phyloP scores from a whole-genome alignment of 208 protist species.

The Wallacemonas rigidus region DNA sequence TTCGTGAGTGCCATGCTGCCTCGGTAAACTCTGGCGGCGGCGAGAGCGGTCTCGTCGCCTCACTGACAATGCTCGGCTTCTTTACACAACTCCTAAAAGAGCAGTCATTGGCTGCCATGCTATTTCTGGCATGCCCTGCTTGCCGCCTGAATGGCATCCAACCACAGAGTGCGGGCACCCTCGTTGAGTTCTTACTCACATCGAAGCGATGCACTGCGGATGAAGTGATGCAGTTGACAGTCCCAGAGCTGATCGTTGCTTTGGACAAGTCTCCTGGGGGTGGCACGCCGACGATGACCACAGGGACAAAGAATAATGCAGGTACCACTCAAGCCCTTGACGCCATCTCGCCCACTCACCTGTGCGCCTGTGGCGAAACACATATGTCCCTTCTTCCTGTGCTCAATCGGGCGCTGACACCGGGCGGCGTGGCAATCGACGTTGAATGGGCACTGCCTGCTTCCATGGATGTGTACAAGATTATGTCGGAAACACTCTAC shows the following conservation, averaged over 20 bases:
- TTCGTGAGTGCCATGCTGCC: constrained; percentile 37
- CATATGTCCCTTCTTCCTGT: constrained; percentile 22
- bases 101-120: constrained; percentile 15
- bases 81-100: constrained; percentile 20
- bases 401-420: background rate
- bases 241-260: constrained; percentile 1
- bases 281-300: background rate
- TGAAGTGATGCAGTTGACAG: constrained; percentile 4
- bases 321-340: too few relatives aligned
- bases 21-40: constrained; percentile 19
- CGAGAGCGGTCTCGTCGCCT: background rate
- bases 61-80: constrained; percentile 24
- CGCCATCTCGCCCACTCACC: background rate
- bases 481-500: too few relatives aligned
- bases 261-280: constrained; percentile 20
- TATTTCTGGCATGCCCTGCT: constrained; percentile 38
- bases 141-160: constrained; percentile 29
- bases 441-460: background rate
- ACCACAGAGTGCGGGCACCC: too few relatives aligned
- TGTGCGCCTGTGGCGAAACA: constrained; percentile 27
- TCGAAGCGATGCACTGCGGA: constrained; percentile 21
- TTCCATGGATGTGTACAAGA: too few relatives aligned
- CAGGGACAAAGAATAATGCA: too few relatives aligned
- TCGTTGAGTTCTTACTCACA: constrained; percentile 21
- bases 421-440: background rate